Conservation (phyloP, 352 stramenopile species). For the Globisporangium heterothallicum region DNA sequence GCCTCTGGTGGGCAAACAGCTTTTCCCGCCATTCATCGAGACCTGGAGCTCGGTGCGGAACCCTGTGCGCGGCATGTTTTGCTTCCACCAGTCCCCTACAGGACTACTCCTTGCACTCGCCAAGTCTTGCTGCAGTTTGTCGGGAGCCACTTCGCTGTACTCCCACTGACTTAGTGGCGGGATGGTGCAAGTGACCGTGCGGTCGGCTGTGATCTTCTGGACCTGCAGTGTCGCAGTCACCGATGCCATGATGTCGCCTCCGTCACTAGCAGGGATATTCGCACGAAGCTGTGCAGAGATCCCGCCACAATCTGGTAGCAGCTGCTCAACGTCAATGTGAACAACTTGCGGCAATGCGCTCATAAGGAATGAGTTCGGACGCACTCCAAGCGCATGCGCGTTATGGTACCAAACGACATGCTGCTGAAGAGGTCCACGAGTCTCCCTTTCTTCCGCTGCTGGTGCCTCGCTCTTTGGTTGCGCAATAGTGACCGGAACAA, state of each 20-base stretch:
- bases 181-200: constrained; percentile 30
- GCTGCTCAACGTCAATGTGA: constrained; percentile 32
- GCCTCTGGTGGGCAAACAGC: constrained; percentile 19
- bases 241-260: constrained; percentile 7
- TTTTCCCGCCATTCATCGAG: constrained; percentile 45
- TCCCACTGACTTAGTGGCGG: constrained; percentile 39
- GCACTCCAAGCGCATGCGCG: constrained; percentile 25
- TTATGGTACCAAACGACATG: constrained; percentile 46
- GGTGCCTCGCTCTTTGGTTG: constrained; percentile 1
- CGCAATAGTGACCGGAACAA: constrained; percentile 26
- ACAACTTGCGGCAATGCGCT: constrained; percentile 29
- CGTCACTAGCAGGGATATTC: constrained; percentile 5
- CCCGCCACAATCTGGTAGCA: constrained; percentile 10
- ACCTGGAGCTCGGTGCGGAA: constrained; percentile 32
- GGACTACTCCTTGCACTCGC: not conserved
- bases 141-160: constrained; percentile 10
- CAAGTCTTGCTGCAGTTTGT: constrained; percentile 5
- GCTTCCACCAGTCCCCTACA: constrained; percentile 34
- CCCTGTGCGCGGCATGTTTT: constrained; percentile 17
- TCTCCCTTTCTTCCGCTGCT: not conserved
- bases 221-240: constrained; percentile 21
- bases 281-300: constrained; percentile 10
- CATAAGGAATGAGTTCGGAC: constrained; percentile 52
- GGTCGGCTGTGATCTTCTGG: constrained; percentile 11
- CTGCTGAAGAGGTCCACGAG: constrained; percentile 5